Evolutionary conservation across 2,329 filamentous ascomycete species (phyloP).

Genomic region (Colletotrichum truncatum): DNA sequence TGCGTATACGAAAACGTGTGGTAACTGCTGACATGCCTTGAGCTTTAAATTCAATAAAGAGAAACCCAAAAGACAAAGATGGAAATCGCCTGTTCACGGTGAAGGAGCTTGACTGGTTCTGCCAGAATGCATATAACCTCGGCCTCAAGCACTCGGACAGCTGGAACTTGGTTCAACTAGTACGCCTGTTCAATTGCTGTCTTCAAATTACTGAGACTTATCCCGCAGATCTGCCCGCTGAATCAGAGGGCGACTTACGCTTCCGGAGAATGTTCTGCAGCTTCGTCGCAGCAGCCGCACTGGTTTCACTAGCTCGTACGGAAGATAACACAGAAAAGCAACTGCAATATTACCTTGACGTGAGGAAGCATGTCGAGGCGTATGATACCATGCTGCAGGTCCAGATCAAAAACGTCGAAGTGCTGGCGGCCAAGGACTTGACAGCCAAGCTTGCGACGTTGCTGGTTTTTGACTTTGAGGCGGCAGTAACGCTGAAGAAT

Average conservation of each 20-base stretch:
- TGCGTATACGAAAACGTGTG: too few species aligned
- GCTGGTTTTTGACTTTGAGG: constrained; percentile 83
- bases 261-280: constrained; percentile 75
- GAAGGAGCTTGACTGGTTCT: constrained; percentile 84
- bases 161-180: constrained; percentile 62
- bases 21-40: constrained; percentile 31
- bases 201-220: constrained; percentile 61
- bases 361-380: constrained; percentile 66
- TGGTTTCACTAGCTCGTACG: constrained; percentile 60
- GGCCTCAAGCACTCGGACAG: constrained; percentile 67
- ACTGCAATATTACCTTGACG: constrained; percentile 68
- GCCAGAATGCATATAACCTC: constrained; percentile 82
- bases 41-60: constrained; percentile 52
- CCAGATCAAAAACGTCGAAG: constrained; percentile 49
- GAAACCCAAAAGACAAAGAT: constrained; percentile 46
- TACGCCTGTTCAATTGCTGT: constrained; percentile 65
- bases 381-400: constrained; percentile 62
- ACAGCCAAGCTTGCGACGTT: constrained; percentile 71
- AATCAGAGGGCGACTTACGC: constrained; percentile 56
- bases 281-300: constrained; percentile 68
- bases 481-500: constrained; percentile 69
- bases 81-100: constrained; percentile 64
- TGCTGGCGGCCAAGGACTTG: constrained; percentile 60
- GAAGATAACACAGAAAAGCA: constrained; percentile 59
- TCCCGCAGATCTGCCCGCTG: constrained; percentile 53